Percentiles rank a stretch among this genome's conserved stretches.
Evolutionary conservation across 371 early-diverging fungal genomes (phyloP).

Genomic region (Mucor piriformis): DNA sequence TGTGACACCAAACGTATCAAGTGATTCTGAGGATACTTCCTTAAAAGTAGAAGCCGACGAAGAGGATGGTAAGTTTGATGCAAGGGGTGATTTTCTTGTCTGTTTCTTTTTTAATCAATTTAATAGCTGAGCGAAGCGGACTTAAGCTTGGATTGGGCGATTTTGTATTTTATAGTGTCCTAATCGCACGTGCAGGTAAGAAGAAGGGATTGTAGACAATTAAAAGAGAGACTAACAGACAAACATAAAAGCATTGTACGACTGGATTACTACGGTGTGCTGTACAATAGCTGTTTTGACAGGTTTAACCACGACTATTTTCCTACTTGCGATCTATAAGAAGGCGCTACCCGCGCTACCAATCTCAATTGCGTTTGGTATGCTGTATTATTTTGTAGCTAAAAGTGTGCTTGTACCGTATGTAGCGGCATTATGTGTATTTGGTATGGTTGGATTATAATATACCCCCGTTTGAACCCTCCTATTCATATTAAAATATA

Average conservation of each 20-base stretch:
- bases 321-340: conserved; percentile 77
- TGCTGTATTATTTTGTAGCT: conserved; percentile 79
- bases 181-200: conserved; percentile 80
- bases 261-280: conserved; percentile 86
- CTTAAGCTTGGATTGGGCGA: conserved; percentile 88
- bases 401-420: conserved; percentile 67
- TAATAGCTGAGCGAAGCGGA: conserved; percentile 61
- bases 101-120: neutral
- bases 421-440: conserved; percentile 46
- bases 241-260: conserved; percentile 63
- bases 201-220: neutral
- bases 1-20: neutral
- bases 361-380: conserved; percentile 86
- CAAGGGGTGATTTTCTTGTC: neutral
- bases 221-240: neutral
- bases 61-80: conserved; percentile 41
- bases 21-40: neutral
- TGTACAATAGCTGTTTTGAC: conserved; percentile 81
- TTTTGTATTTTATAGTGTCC: conserved; percentile 89
- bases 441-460: conserved; percentile 52
- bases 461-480: conserved; percentile 3
- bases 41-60: conserved; percentile 29
- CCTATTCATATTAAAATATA: neutral
- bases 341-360: conserved; percentile 89
- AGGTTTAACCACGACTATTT: conserved; percentile 85